Conservation (phyloP, 441 rosid species). For the Pelargonium australe region DNA sequence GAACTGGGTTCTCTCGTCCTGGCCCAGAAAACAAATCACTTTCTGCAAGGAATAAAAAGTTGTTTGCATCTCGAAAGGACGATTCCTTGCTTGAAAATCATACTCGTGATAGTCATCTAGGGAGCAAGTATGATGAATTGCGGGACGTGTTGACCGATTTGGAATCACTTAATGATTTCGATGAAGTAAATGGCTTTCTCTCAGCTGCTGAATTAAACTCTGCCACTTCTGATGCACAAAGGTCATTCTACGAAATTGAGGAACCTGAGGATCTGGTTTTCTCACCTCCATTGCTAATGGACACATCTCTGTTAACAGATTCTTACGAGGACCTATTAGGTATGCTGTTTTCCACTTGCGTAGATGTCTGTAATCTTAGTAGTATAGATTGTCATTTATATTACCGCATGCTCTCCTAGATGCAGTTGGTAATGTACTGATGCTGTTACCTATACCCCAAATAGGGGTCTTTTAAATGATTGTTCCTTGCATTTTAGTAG, state of each 20-base stretch:
- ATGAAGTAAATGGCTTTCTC: slow-evolving; percentile 65
- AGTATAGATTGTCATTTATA: not conserved
- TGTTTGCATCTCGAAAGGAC: slow-evolving; percentile 46
- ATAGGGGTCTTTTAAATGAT: not conserved
- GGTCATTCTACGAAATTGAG: slow-evolving; percentile 57
- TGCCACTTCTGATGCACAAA: slow-evolving; percentile 47
- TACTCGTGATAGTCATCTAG: slow-evolving; percentile 35
- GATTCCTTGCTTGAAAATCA: slow-evolving; percentile 38
- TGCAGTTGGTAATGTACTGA: not conserved
- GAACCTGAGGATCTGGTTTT: slow-evolving; percentile 70
- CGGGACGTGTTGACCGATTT: slow-evolving; percentile 53
- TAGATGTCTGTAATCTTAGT: not conserved
- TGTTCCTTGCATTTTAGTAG: not conserved
- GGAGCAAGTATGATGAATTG: slow-evolving; percentile 53
- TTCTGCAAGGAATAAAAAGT: slow-evolving; percentile 44
- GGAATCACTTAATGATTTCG: slow-evolving; percentile 66
- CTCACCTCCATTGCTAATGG: slow-evolving; percentile 91
- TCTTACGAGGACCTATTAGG: slow-evolving; percentile 90
- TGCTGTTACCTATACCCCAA: not conserved
- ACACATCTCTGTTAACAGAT: slow-evolving; percentile 62
- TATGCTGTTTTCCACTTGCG: slow-evolving; percentile 29
- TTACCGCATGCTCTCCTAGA: not conserved
- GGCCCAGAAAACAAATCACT: slow-evolving; percentile 47
- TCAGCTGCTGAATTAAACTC: slow-evolving; percentile 57
- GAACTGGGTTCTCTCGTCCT: slow-evolving; percentile 46